phyloP scores from a whole-genome alignment of 495 filamentous ascomycete genomes.

The Penicillium dipodomyicola region DNA sequence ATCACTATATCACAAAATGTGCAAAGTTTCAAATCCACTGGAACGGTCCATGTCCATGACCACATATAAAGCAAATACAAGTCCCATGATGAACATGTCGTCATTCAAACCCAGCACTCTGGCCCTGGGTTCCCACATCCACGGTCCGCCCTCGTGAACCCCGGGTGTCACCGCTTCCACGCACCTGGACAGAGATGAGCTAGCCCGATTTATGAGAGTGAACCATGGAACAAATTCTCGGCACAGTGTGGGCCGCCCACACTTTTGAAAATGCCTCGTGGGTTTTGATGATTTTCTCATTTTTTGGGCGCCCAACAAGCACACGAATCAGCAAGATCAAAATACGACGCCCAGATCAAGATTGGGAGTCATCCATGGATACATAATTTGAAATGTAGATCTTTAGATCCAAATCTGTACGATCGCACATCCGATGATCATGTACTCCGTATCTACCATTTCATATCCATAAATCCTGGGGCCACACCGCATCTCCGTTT shows the following conservation, averaged over 20 bases:
- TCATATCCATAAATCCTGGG: neutral
- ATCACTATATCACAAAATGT: neutral
- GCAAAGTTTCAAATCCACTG: neutral
- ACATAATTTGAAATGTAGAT: neutral
- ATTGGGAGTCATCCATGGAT: neutral
- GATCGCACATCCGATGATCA: neutral
- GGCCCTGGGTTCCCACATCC: constrained; percentile 21
- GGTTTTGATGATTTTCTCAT: neutral
- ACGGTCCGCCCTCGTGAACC: constrained; percentile 12
- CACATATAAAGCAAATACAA: neutral
- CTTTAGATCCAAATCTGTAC: neutral
- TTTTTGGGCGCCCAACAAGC: neutral
- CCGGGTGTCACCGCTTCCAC: constrained; percentile 18
- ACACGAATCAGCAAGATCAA: neutral
- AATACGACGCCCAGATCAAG: neutral
- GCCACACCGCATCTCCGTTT: neutral
- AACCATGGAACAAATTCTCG: constrained; percentile 14
- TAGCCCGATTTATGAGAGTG: constrained; percentile 17
- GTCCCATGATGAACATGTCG: constrained; percentile 16
- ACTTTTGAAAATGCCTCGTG: neutral
- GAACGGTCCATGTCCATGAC: constrained; percentile 7
- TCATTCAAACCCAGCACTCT: constrained; percentile 24
- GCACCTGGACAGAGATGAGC: constrained; percentile 2
- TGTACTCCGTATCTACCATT: no score
- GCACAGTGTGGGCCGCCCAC: constrained; percentile 4